Percentiles rank a stretch among this genome's conserved stretches.
Conservation (phyloP, 148 eudicot genomes). For the Camellia lanceoleosa region DNA sequence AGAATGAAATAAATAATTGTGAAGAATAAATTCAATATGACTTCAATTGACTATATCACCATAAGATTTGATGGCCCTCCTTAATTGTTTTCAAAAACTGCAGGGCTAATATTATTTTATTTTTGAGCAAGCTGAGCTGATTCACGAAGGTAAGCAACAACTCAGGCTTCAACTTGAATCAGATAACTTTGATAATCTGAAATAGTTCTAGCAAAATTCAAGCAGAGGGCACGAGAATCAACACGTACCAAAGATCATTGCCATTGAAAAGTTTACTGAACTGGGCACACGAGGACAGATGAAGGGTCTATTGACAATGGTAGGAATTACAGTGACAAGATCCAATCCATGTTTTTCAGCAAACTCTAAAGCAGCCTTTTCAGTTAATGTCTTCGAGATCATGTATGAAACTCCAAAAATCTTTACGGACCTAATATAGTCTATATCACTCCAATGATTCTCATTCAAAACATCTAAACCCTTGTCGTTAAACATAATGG, state of each 20-base stretch:
- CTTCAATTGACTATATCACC: neutral
- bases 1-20: neutral
- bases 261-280: constrained; percentile 28
- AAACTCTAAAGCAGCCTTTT: constrained; percentile 37
- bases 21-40: neutral
- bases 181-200: too few species aligned
- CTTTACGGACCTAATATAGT: constrained; percentile 15
- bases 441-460: constrained; percentile 30
- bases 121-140: too few species aligned
- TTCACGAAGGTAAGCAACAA: too few species aligned
- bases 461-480: constrained; percentile 18
- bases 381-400: constrained; percentile 33
- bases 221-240: too few species aligned
- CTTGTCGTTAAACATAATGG: too few species aligned
- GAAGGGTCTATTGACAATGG: too few species aligned
- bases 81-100: too few species aligned
- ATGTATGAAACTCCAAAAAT: constrained; percentile 19
- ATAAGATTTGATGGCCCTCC: too few species aligned
- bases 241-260: constrained; percentile 32
- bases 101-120: too few species aligned
- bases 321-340: too few species aligned
- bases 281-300: neutral
- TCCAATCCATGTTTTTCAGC: constrained; percentile 26
- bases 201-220: too few species aligned
- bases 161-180: neutral